Evolutionary conservation across 208 protist species (phyloP).

Genomic region (Wallacemonas sp.): DNA sequence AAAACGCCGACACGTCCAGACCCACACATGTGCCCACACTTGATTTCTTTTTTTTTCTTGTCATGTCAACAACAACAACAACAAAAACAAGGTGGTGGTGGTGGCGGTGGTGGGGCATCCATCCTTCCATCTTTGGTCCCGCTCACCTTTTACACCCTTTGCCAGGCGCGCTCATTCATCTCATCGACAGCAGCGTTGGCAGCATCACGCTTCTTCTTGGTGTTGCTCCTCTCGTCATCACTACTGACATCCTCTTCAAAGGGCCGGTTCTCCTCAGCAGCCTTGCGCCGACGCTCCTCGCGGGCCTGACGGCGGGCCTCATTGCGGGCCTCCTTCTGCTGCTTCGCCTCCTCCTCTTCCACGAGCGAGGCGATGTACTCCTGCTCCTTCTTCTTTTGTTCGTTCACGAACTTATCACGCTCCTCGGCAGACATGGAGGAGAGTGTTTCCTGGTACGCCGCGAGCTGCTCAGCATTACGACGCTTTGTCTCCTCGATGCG

Average conservation of each 20-base stretch:
- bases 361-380: constrained; percentile 32
- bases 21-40: neutral
- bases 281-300: constrained; percentile 27
- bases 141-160: neutral
- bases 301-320: constrained; percentile 42
- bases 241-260: constrained; percentile 25
- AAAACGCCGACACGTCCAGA: neutral
- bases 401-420: constrained; percentile 45
- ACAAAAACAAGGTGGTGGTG: no score
- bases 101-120: no score
- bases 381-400: constrained; percentile 43
- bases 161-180: constrained; percentile 27
- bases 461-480: constrained; percentile 37
- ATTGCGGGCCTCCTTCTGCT: constrained; percentile 28
- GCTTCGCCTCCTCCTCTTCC: constrained; percentile 28
- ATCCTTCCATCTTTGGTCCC: no score
- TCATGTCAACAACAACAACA: no score
- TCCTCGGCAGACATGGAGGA: constrained; percentile 39
- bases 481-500: constrained; percentile 46
- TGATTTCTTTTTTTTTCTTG: no score
- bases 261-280: constrained; percentile 9
- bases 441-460: constrained; percentile 54
- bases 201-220: constrained; percentile 28
- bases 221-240: constrained; percentile 28
- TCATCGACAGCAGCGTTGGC: constrained; percentile 30